Percentiles rank a stretch among this genome's conserved stretches.
Evolutionary conservation across 495 filamentous ascomycete species (phyloP).

Genomic region (Daldinia caldariorum): DNA sequence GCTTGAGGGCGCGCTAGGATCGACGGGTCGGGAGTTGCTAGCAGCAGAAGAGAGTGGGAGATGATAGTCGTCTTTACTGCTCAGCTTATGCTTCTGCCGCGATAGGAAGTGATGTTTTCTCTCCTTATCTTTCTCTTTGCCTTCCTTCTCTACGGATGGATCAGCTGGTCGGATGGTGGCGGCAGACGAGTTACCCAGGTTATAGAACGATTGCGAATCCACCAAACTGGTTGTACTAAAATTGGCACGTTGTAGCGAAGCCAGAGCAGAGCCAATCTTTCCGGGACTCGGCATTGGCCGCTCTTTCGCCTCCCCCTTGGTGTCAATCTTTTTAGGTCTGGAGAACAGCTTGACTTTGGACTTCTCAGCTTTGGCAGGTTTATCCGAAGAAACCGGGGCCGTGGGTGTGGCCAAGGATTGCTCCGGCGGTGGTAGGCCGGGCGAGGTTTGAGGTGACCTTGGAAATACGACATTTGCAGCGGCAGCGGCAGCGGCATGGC

Average conservation of each 20-base stretch:
- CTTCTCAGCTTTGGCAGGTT: constrained; percentile 76
- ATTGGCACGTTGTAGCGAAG: constrained; percentile 72
- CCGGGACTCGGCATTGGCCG: constrained; percentile 81
- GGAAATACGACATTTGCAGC: constrained; percentile 91
- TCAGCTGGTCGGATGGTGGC: constrained; percentile 73
- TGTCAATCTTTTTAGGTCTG: constrained; percentile 83
- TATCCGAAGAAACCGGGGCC: constrained; percentile 64
- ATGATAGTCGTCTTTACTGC: constrained; percentile 80
- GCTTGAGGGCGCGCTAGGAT: constrained; percentile 84
- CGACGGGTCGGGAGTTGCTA: constrained; percentile 86
- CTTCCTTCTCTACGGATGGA: constrained; percentile 47
- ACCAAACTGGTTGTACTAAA: constrained; percentile 79
- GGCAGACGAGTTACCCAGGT: constrained; percentile 80
- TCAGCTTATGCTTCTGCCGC: constrained; percentile 90
- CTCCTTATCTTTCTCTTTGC: constrained; percentile 68
- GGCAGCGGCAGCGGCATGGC: constrained; percentile 73
- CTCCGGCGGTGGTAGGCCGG: constrained; percentile 53
- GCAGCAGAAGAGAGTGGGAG: constrained; percentile 86
- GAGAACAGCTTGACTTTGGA: constrained; percentile 94
- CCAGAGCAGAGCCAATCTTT: constrained; percentile 72
- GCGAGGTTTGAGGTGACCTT: constrained; percentile 64
- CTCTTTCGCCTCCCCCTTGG: constrained; percentile 75
- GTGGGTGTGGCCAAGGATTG: constrained; percentile 44
- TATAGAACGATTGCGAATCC: constrained; percentile 84
- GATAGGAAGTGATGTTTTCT: constrained; percentile 87